These are phyloP conservation scores for Pichia kluyveri DNA, from an alignment of 805 yeast species.

Conservation along the genomic window DNA sequence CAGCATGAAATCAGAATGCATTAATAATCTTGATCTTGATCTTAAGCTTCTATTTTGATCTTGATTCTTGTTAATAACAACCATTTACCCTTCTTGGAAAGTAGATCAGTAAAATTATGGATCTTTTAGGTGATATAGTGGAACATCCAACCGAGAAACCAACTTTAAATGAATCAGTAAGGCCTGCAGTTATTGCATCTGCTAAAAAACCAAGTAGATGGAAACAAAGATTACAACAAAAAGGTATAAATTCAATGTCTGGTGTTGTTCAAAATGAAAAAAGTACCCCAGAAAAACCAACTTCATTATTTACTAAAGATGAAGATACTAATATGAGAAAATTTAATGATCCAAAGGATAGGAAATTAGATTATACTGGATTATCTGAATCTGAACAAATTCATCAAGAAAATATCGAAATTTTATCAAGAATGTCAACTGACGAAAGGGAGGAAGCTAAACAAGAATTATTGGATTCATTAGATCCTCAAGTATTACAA, in stretches of 20 bases:
- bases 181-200: background rate
- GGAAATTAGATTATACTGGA: constrained; percentile 15
- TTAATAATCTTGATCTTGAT: too few relatives aligned
- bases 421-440: constrained; percentile 50
- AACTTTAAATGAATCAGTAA: too few relatives aligned
- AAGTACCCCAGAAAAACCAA: background rate
- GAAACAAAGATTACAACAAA: constrained; percentile 34
- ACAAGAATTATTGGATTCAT: constrained; percentile 52
- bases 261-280: constrained; percentile 9
- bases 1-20: too few relatives aligned
- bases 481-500: constrained; percentile 63
- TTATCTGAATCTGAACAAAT: constrained; percentile 63
- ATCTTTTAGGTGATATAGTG: constrained; percentile 62
- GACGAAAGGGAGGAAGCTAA: constrained; percentile 58
- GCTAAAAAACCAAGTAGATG: constrained; percentile 34
- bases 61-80: too few relatives aligned
- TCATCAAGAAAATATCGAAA: constrained; percentile 64
- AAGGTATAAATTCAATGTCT: constrained; percentile 24
- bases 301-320: constrained; percentile 4
- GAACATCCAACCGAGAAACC: constrained; percentile 31
- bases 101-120: constrained; percentile 32
- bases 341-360: constrained; percentile 10
- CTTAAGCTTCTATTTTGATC: too few relatives aligned
- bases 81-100: too few relatives aligned
- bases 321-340: constrained; percentile 7